Percentiles rank a stretch among this genome's conserved stretches.
phyloP scores from a whole-genome alignment of 2,329 filamentous ascomycete species.

The Cladosporium colombiae region DNA sequence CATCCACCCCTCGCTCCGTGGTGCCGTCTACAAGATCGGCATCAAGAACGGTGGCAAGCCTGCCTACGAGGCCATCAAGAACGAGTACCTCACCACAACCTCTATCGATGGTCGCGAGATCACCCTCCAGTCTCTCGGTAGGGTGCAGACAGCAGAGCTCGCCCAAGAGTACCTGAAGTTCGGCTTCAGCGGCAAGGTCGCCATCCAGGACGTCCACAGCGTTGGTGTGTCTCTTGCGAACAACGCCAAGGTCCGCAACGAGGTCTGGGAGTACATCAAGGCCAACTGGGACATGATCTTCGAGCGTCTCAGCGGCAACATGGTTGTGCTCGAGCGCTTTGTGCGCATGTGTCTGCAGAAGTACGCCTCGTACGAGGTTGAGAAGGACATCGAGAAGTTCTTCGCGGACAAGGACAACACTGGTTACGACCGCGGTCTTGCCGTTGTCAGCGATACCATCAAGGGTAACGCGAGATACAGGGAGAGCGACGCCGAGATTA shows the following conservation, averaged over 20 bases:
- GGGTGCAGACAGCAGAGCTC: conserved; percentile 67
- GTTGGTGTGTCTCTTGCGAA: conserved; percentile 70
- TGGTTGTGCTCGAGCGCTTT: conserved; percentile 87
- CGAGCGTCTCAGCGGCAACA: conserved; percentile 73
- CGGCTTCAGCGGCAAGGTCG: conserved; percentile 80
- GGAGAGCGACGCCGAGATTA: conserved; percentile 68
- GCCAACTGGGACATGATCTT: conserved; percentile 76
- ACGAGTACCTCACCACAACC: conserved; percentile 79
- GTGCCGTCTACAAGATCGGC: conserved; percentile 76
- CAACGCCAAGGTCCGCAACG: conserved; percentile 71
- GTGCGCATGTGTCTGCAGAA: conserved; percentile 74
- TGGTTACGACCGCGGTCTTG: conserved; percentile 81
- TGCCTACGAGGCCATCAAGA: conserved; percentile 74
- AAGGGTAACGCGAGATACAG: conserved; percentile 80
- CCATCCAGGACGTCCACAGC: conserved; percentile 83
- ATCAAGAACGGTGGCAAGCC: conserved; percentile 70
- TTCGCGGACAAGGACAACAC: conserved; percentile 84
- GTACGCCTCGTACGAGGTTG: conserved; percentile 69
- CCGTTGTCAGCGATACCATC: conserved; percentile 83
- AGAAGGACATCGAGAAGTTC: conserved; percentile 78
- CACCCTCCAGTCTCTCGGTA: conserved; percentile 73
- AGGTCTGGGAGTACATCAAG: conserved; percentile 85
- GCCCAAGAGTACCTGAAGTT: conserved; percentile 70
- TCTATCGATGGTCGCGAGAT: conserved; percentile 92
- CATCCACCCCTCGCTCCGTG: conserved; percentile 79